Base-by-base conservation (phyloP, 306 rosid species). In the Citrullus colocynthis region DNA sequence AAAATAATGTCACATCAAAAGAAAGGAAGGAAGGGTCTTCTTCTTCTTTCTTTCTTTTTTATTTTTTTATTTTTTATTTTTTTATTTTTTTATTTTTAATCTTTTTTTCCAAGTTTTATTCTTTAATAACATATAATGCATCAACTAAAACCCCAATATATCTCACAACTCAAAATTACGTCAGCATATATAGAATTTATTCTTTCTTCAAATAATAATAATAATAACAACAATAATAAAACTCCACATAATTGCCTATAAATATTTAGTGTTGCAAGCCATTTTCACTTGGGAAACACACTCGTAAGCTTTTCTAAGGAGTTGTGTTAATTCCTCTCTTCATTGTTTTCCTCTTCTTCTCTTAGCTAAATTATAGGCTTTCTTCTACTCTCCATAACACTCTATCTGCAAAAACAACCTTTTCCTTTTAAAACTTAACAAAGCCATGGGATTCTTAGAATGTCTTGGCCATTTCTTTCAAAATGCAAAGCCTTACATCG, bases 401-500 rank as follows among this genome's bases (percentile, higher is more conserved):
- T 2, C 39, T 2, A 36, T 36, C 32, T 20, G 12, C 60, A 21
- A 59, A 59, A 59, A 16, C 6, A 59, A 59, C 51, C 2, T 2
- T 1, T 5, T 42, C 14, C 28, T 7, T 32, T 72, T 13, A 15
- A 24, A 9, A 4, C 24, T 28, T 16, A 1, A 15, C 11, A 49
- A 30, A 48, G 16, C 2, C 36, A 75, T 75, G 78, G 78, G 66
- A 15, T 55, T 20, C 65, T 18, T 20, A 11, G 67, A 61, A 34
- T 39, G 67, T 6, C 9, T 75, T 54, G 51, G 20, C 10, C 39
- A 9, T 9, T 78, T 82, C 21, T 11, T 89, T 64, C 81, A 84
- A 63, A 94, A 80, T 79, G 83, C 88, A n/a, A 91, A 89, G 76
- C 98, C 98, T 49, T 96, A 96, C 86, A 85, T 91, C 85, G 99